phyloP scores from a whole-genome alignment of 2,329 filamentous ascomycete species.

The Graphium sp. region DNA sequence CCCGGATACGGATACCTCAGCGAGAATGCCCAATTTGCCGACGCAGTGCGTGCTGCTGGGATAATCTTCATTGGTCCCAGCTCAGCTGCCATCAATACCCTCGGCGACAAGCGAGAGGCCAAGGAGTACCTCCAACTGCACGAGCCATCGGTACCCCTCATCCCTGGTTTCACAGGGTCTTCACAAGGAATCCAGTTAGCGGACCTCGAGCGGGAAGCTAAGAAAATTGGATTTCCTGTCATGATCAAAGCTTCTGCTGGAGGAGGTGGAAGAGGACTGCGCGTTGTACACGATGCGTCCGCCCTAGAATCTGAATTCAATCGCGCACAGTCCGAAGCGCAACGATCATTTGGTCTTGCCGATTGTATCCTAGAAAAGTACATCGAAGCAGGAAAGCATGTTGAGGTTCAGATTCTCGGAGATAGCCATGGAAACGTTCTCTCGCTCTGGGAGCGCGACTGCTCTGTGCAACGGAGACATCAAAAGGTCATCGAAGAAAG shows the following conservation, averaged over 20 bases:
- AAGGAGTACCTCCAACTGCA: conserved; percentile 7
- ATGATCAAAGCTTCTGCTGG: conserved; percentile 2
- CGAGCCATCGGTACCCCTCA: not conserved
- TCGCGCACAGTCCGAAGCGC: conserved; percentile 15
- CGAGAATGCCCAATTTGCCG: conserved; percentile 38
- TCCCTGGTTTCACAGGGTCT: not conserved
- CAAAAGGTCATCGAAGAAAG: conserved; percentile 28
- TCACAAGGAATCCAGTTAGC: not conserved
- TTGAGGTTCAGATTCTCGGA: conserved; percentile 27
- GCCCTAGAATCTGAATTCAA: not conserved
- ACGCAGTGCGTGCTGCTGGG: conserved; percentile 29
- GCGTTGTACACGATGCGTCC: not conserved
- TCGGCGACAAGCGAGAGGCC: conserved; percentile 8
- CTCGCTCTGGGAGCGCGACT: conserved; percentile 23
- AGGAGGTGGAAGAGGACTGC: not conserved
- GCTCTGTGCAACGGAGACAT: conserved; percentile 24
- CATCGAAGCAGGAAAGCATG: conserved; percentile 18
- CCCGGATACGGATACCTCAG: conserved; percentile 9
- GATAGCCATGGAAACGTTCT: conserved; percentile 18
- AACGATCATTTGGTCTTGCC: conserved; percentile 16
- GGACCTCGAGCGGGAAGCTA: not conserved
- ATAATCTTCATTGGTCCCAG: conserved; percentile 40
- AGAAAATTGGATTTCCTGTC: not conserved
- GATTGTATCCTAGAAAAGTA: conserved; percentile 20
- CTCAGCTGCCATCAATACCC: conserved; percentile 18